Percentiles rank a stretch among this genome's conserved stretches.
Evolutionary conservation across 345 rosid species (phyloP).

Genomic region (Camelina sativa): DNA sequence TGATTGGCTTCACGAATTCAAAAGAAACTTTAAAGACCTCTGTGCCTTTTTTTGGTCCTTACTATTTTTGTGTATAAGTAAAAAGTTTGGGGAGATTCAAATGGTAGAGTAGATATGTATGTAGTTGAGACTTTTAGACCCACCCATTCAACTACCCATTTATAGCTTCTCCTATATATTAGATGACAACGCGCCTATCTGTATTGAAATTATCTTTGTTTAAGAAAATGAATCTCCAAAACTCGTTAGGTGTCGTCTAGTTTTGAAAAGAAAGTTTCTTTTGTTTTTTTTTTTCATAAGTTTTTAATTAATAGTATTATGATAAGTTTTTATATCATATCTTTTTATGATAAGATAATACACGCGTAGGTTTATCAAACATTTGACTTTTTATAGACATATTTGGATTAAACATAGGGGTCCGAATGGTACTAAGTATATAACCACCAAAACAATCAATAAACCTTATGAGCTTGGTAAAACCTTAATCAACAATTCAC

Average conservation of each 20-base stretch:
- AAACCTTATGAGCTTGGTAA: not conserved
- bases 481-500: slow-evolving; percentile 25
- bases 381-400: not conserved
- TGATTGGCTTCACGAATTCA: slow-evolving; percentile 1
- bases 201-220: not conserved
- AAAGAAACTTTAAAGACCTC: not conserved
- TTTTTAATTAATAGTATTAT: not conserved
- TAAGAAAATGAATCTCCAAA: not conserved
- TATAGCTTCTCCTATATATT: not conserved
- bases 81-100: slow-evolving; percentile 15
- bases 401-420: not conserved
- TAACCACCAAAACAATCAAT: not conserved
- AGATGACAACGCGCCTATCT: slow-evolving; percentile 17
- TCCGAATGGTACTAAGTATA: not conserved
- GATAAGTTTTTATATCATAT: not conserved
- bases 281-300: not conserved
- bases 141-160: slow-evolving; percentile 15
- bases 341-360: not conserved
- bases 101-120: not conserved
- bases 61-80: not conserved
- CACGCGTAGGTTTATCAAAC: not conserved
- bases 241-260: slow-evolving; percentile 5
- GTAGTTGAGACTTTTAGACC: slow-evolving; percentile 28
- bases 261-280: not conserved
- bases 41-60: not conserved